Evolutionary conservation across 2,329 filamentous ascomycete species (phyloP), one percentile per base, ranked within the genome.

Genomic region (Cytospora chrysosperma): DNA sequence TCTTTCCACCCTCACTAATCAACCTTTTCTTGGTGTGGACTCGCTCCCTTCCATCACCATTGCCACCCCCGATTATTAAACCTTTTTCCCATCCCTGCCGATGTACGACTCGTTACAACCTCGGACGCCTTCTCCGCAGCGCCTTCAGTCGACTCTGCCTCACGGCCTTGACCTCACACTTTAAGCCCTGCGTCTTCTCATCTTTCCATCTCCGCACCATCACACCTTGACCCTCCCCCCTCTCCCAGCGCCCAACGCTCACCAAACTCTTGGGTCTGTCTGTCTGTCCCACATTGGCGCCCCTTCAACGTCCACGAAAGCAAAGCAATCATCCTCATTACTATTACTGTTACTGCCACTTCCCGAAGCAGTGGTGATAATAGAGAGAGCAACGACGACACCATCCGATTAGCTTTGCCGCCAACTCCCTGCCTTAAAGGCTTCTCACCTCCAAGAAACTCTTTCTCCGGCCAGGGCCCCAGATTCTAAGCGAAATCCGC

Each of bases 91-190:
- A 15, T 27, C 56, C 54, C 49, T 61, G 59, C 37, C 60, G 49
- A 60, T 24, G 51, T 63, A 59, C 63, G 56, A 65, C 56, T 63
- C 61, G 61, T 61, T 63, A 55, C 37, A 17, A 2, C 55, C 55
- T 50, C 30, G 21, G 50, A 56, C 34, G 49, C 50, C 47, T 62
- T 55, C 63, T 62, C 59, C 59, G 55, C 63, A 58, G 52, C 43
- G 50, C 59, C 56, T 52, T 53, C 43, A 49, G 32, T 51, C 63
- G 37, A 54, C 56, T 56, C 37, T 58, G 53, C 49, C 37, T 61
- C 49, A 40, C 56, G 32, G 63, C 54, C 26, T 60, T 21, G 37
- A 56, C 62, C 56, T 60, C 37, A 34, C 57, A 57, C 52, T 60
- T 58, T 57, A 49, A 53, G 57, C 56, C 63, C 59, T 26, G 56